These are phyloP conservation scores for Boletus mariae DNA, from an alignment of 1,284 basidiomycete species.

Conservation along the genomic window DNA sequence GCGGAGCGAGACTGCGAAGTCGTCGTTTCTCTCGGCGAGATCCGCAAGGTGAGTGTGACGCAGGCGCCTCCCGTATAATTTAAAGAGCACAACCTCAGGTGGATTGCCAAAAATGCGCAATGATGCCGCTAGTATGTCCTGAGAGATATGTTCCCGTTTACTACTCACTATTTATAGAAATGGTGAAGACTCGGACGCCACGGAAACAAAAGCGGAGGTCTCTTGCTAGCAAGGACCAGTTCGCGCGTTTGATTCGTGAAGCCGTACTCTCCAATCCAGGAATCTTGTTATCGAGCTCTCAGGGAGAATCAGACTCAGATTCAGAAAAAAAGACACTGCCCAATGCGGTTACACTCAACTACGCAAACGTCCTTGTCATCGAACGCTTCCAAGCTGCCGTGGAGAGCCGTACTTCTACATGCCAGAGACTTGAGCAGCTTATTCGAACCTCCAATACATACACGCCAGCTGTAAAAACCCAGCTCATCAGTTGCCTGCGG, in stretches of 20 bases:
- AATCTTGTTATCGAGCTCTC: constrained; percentile 1
- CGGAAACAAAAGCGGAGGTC: constrained; percentile 26
- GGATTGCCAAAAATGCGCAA: constrained; percentile 2
- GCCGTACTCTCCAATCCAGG: constrained; percentile 3
- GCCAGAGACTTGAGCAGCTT: constrained; percentile 26
- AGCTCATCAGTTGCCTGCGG: constrained; percentile 19
- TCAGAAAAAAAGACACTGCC: not conserved
- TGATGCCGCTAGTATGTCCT: constrained; percentile 5
- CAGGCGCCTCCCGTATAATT: not conserved
- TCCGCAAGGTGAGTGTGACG: constrained; percentile 4
- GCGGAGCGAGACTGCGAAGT: not conserved
- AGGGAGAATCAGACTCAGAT: constrained; percentile 2
- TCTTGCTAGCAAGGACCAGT: constrained; percentile 21
- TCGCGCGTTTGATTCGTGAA: constrained; percentile 23
- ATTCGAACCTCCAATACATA: constrained; percentile 21
- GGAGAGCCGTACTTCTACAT: constrained; percentile 25
- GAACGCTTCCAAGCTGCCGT: constrained; percentile 27
- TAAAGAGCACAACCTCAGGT: not conserved
- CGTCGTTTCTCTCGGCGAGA: not conserved
- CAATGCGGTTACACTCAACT: constrained; percentile 14
- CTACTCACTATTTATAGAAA: constrained; percentile 8
- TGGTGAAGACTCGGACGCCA: constrained; percentile 14
- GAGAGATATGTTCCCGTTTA: not conserved
- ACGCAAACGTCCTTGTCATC: constrained; percentile 23
- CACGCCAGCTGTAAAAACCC: constrained; percentile 14